Evolutionary conservation across 1,139 yeast genomes (phyloP).

Genomic region (Sugiyamaella paludigena): DNA sequence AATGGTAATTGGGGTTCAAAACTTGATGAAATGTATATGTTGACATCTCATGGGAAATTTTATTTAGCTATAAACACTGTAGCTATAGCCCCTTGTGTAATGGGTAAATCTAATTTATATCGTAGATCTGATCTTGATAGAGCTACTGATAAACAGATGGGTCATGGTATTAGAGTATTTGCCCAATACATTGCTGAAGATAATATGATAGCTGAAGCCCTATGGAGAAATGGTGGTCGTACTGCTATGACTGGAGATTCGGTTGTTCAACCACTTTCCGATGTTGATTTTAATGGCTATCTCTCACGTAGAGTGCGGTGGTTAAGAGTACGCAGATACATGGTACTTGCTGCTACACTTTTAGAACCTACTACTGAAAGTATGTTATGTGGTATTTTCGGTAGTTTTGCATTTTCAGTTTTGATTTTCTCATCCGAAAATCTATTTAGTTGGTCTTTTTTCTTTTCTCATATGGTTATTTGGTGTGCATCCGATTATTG

Average conservation of each 20-base stretch:
- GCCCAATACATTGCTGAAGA: conserved; percentile 88
- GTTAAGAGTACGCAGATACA: conserved; percentile 84
- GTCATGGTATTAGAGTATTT: conserved; percentile 64
- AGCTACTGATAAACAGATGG: conserved; percentile 37
- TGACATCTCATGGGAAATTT: conserved; percentile 82
- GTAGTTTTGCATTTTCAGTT: conserved; percentile 57
- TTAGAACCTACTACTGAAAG: conserved; percentile 87
- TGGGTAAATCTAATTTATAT: conserved; percentile 86
- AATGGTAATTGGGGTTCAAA: conserved; percentile 54
- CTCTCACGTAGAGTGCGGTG: conserved; percentile 71
- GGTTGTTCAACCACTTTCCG: conserved; percentile 73
- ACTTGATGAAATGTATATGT: conserved; percentile 81
- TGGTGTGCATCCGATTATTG: conserved; percentile 67
- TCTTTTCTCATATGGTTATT: conserved; percentile 51
- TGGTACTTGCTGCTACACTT: conserved; percentile 82
- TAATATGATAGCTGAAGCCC: conserved; percentile 84
- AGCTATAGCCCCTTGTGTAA: conserved; percentile 86
- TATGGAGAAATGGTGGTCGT: conserved; percentile 74
- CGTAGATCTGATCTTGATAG: conserved; percentile 64
- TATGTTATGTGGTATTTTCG: conserved; percentile 59
- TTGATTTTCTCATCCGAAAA: conserved; percentile 37
- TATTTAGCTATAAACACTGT: conserved; percentile 73
- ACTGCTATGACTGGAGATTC: conserved; percentile 78
- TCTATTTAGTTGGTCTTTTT: conserved; percentile 36
- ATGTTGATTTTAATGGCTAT: conserved; percentile 51